These are phyloP conservation scores for Hemerocallis citrina DNA, from an alignment of 106 monocot species.

Conservation along the genomic window DNA sequence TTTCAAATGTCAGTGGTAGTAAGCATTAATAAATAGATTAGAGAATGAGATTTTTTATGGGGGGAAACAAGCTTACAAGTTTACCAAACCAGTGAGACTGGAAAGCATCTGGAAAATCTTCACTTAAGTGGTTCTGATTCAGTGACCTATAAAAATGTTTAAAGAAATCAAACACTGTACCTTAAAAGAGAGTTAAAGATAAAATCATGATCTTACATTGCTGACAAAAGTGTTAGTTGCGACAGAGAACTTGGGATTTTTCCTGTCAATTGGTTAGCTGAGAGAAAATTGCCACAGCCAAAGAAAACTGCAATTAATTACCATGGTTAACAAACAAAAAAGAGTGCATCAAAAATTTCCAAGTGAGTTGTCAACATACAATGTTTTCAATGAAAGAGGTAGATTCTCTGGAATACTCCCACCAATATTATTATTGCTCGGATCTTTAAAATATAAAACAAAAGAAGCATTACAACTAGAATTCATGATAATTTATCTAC, in stretches of 20 bases:
- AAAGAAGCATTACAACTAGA: conserved; percentile 1
- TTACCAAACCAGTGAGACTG: conserved; percentile 59
- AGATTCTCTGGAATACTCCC: conserved; percentile 84
- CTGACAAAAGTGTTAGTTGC: conserved; percentile 46
- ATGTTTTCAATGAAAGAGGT: conserved; percentile 56
- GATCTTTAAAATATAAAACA: conserved; percentile 47
- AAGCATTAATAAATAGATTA: not conserved
- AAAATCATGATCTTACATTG: conserved; percentile 49
- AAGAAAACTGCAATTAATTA: conserved; percentile 5
- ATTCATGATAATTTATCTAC: not conserved
- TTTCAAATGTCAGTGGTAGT: not conserved
- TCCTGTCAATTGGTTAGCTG: conserved; percentile 84
- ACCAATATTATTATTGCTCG: conserved; percentile 97
- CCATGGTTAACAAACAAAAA: not conserved
- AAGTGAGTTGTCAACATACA: conserved; percentile 45
- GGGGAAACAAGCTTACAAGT: conserved; percentile 50
- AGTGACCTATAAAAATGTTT: conserved; percentile 46
- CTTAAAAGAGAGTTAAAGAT: not conserved
- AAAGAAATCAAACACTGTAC: not conserved
- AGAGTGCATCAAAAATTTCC: not conserved
- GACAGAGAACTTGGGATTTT: conserved; percentile 79
- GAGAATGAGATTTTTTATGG: not conserved
- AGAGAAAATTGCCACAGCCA: conserved; percentile 70
- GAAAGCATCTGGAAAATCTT: conserved; percentile 83
- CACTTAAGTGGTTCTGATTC: conserved; percentile 70